A percentile compares a stretch with the other conserved stretches of the same genome.
phyloP scores from a whole-genome alignment of 345 rosid species.

The Theobroma cacao region DNA sequence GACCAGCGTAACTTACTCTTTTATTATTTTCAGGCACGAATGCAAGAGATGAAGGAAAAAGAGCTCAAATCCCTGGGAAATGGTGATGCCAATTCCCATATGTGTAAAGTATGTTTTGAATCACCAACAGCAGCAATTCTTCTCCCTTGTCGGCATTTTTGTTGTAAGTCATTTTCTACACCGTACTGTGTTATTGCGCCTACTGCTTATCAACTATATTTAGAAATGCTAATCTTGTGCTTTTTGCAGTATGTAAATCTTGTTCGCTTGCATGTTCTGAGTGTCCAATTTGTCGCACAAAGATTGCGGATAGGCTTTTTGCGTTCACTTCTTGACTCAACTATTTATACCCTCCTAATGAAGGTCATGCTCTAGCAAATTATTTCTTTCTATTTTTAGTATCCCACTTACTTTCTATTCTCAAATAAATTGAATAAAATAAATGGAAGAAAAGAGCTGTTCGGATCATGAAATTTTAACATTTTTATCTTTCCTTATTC shows the following conservation, averaged over 20 bases:
- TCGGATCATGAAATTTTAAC: constrained; percentile 8
- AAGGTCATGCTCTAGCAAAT: constrained; percentile 29
- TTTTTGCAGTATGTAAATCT: constrained; percentile 89
- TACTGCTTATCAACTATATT: background rate
- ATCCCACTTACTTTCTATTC: background rate
- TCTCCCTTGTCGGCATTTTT: constrained; percentile 99
- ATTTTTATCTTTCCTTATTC: background rate
- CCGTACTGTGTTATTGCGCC: background rate
- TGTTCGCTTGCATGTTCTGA: constrained; percentile 98
- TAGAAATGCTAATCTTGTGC: background rate
- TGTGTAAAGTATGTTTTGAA: constrained; percentile 97
- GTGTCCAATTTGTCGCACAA: constrained; percentile 98
- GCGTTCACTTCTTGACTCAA: constrained; percentile 76
- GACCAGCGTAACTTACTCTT: background rate
- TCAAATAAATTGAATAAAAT: background rate
- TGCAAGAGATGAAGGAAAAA: constrained; percentile 99
- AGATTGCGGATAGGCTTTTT: constrained; percentile 87
- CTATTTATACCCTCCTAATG: constrained; percentile 28
- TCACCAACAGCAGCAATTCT: constrained; percentile 94
- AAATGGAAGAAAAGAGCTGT: background rate
- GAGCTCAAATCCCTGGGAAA: constrained; percentile 65
- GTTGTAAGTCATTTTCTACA: constrained; percentile 56
- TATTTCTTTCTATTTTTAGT: background rate
- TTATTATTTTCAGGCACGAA: constrained; percentile 61
- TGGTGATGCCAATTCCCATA: constrained; percentile 85